Evolutionary conservation across 2,329 filamentous ascomycete species (phyloP).

Genomic region (Venturia nashicola): DNA sequence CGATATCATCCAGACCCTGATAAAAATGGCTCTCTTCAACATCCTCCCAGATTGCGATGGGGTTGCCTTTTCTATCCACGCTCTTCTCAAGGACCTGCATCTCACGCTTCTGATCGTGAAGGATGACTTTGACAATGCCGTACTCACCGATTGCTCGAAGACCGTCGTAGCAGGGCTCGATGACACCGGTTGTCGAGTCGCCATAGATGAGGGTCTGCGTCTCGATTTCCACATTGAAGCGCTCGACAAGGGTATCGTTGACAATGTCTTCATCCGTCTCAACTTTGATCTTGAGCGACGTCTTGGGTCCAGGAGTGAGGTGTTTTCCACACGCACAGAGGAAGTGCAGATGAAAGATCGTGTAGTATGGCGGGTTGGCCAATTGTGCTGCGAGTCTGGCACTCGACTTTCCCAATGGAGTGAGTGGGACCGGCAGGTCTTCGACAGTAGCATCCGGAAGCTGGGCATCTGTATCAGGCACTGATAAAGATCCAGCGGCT

Average conservation of each 20-base stretch:
- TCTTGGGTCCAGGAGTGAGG: neutral
- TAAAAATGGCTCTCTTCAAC: neutral
- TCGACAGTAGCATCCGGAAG: neutral
- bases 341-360: neutral
- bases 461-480: neutral
- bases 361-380: neutral
- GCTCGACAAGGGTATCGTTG: neutral
- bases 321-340: neutral
- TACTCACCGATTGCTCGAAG: neutral
- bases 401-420: neutral
- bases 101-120: neutral
- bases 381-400: neutral
- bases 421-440: neutral
- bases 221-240: neutral
- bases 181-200: neutral
- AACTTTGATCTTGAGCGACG: neutral
- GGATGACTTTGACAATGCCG: neutral
- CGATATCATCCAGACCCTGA: neutral
- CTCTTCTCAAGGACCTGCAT: neutral
- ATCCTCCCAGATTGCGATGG: neutral
- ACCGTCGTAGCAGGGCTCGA: neutral
- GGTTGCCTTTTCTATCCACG: neutral
- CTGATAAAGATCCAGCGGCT: neutral
- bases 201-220: neutral
- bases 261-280: neutral